Evolutionary conservation across 2,329 filamentous ascomycete genomes (phyloP), one percentile per base, ranked within the genome.

Genomic region (Aspergillus luchuensis): DNA sequence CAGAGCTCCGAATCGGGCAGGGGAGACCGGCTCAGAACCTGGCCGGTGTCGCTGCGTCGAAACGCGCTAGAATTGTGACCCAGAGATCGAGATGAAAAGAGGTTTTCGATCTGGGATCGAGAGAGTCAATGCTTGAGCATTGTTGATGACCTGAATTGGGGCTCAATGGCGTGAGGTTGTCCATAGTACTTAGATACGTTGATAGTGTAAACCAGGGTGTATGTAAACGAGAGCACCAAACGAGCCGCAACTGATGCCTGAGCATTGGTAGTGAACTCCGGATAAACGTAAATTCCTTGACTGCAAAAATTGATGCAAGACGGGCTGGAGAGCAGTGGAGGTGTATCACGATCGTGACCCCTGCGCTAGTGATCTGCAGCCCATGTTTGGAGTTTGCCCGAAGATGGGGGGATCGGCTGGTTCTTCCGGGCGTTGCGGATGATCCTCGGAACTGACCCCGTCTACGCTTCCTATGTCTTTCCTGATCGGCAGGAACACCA

Each of bases 401-500:
- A 50, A 50, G 25, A 50, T 50, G 47, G 47, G 47, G 47, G 23
- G 47, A 50, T 50, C 47, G 30, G 23, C 47, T 50, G 47, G 47
- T 50, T 33, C 47, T 33, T 30, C 47, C 47, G 47, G 25, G n/a
- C 25, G 47, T 50, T 50, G 47, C 47, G 47, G 47, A 19, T 49
- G 45, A 49, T 49, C 45, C 13, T 49, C 45, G 23, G 45, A 30
- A n/a, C 21, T n/a, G 23, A 4, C 15, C 21, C 45, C 25, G 25
- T 30, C 6, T 49, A 30, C 25, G 8, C 47, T 49, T 48, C 13
- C 10, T 5, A 36, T 36, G 33, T 30, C 15, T 17, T 13, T 13
- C 8, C 47, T 19, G 23, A 30, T 50, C 47, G 8, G 6, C n/a
- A 50, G 25, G 41, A 17, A 45, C 41, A 19, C 11, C 11, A 8